phyloP scores from a whole-genome alignment of 768 basidiomycete genomes.

The Russula virescens region DNA sequence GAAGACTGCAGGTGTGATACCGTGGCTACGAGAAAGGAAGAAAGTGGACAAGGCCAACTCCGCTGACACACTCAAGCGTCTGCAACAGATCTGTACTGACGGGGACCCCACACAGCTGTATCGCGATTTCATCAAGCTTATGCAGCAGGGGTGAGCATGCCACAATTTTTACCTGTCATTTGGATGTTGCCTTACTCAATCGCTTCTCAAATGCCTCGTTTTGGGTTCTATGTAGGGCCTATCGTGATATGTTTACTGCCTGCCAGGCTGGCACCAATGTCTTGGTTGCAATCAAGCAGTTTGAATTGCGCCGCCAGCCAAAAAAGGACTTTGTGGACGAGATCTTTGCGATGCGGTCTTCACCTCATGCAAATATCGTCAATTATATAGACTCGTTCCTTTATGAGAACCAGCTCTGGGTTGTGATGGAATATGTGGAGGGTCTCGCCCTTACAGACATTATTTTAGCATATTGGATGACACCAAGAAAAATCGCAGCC shows the following conservation, averaged over 20 bases:
- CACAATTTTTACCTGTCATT: neutral
- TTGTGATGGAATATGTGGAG: too few species aligned
- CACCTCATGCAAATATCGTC: too few species aligned
- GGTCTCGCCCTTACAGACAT: too few species aligned
- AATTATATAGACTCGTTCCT: too few species aligned
- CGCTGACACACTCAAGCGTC: constrained; percentile 83
- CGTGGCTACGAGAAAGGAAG: constrained; percentile 78
- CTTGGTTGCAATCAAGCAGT: too few species aligned
- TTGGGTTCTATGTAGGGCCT: constrained; percentile 52
- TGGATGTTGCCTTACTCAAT: neutral
- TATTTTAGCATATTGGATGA: too few species aligned
- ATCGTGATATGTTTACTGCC: constrained; percentile 96
- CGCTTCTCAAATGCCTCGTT: constrained; percentile 7
- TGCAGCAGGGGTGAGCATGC: constrained; percentile 84
- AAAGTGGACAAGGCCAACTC: constrained; percentile 64
- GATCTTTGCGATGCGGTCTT: too few species aligned
- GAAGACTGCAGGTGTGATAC: constrained; percentile 25
- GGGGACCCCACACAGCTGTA: constrained; percentile 95
- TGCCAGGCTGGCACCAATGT: constrained; percentile 81
- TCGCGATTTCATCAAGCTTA: constrained; percentile 90
- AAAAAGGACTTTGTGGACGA: too few species aligned
- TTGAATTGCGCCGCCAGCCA: too few species aligned
- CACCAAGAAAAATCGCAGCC: too few species aligned
- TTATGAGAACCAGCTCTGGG: too few species aligned
- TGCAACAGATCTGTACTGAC: constrained; percentile 94